Evolutionary conservation across 306 rosid species (phyloP).

Genomic region (Parietaria judaica): DNA sequence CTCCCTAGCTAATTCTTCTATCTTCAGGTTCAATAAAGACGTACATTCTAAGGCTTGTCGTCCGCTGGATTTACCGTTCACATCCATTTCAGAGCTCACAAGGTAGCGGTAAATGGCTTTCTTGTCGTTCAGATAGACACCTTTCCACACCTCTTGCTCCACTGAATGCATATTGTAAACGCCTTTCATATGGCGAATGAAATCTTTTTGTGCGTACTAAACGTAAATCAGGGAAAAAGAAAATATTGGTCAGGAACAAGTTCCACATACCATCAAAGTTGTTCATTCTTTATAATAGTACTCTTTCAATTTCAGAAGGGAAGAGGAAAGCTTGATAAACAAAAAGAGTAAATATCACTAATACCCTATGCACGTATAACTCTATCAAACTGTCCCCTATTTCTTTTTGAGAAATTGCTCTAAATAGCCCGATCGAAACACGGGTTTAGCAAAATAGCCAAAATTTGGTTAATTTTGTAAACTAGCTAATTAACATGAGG

Average conservation of each 20-base stretch:
- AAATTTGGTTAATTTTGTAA: too few species aligned
- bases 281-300: too few species aligned
- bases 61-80: conserved; percentile 28
- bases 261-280: background rate
- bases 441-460: too few species aligned
- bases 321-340: too few species aligned
- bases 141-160: conserved; percentile 43
- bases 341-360: too few species aligned
- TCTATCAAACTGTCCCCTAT: too few species aligned
- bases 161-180: conserved; percentile 19
- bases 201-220: conserved; percentile 57
- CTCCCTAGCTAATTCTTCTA: conserved; percentile 10
- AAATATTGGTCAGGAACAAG: conserved; percentile 11
- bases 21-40: conserved; percentile 16
- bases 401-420: too few species aligned
- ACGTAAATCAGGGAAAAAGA: conserved; percentile 26
- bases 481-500: too few species aligned
- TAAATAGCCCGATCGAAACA: too few species aligned
- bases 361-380: too few species aligned
- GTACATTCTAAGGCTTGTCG: conserved; percentile 40
- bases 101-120: conserved; percentile 54
- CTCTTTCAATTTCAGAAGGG: too few species aligned
- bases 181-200: conserved; percentile 31
- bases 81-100: conserved; percentile 39
- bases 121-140: conserved; percentile 59